Base-by-base conservation (phyloP, 78 protist species). In the Pigoraptor vietnamica region DNA sequence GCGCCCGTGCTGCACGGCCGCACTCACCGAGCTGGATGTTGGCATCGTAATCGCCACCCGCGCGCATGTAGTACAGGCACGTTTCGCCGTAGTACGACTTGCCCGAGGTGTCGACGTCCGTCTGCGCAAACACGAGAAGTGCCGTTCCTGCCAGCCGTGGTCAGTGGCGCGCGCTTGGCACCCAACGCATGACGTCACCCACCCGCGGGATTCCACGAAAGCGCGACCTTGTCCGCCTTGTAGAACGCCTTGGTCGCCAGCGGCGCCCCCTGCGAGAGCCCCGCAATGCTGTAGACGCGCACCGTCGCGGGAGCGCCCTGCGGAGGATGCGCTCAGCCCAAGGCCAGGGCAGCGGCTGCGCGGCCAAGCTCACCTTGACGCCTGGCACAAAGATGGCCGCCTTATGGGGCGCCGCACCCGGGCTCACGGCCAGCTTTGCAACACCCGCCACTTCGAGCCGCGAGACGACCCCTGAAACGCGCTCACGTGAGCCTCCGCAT, bases 31-130 rank as follows among this genome's bases (percentile, higher is more conserved):
- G 89, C 79, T 23, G 67, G 79, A 94, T 91, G 79, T 88, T 88
- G 86, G 89, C 56, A 29, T 81, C 81, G 0, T 24, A 32, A 0
- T 35, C 24, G 34, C 93, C 92, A 29, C 0, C 1, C 0, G 92
- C 93, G 36, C 38, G 1, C 35, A 92, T 2, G 56, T 23, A 83
- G 81, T 79, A 90, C 36, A 95, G 92, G 35, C 34, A 79, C 2
- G 90, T 91, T 90, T 89, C 95, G n/a, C 96, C 96, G 89, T 92
- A 92, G 93, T 95, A 95, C 33, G 90, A 40, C 48, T 92, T 87
- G 82, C 93, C 94, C 37, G 86, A 36, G 6, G 48, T n/a, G 81
- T 95, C 96, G 37, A 91, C 94, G 48, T 93, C 95, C 23, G 93
- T 91, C 55, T 35, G 55, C 29, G 94, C 82, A n/a, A 6, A 48